Evolutionary conservation across 1,139 yeast species (phyloP).

Genomic region (Yamadazyma atmosphaerica): DNA sequence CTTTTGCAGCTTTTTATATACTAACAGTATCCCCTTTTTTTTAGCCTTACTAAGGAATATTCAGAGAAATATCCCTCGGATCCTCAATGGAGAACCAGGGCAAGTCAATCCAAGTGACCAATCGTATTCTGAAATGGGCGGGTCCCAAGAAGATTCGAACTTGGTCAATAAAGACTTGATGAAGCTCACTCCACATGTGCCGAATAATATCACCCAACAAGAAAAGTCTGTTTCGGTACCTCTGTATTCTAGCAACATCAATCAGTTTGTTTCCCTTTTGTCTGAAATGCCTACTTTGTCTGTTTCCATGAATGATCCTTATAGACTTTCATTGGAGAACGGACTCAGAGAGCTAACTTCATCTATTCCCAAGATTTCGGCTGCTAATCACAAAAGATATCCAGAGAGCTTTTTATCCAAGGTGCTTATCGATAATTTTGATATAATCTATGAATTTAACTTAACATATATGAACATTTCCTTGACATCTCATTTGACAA

Average conservation of each 20-base stretch:
- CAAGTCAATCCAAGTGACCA: slow-evolving; percentile 21
- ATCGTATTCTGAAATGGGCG: slow-evolving; percentile 30
- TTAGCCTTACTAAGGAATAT: slow-evolving; percentile 15
- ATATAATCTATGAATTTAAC: slow-evolving; percentile 28
- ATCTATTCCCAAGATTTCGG: slow-evolving; percentile 10
- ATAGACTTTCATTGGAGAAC: slow-evolving; percentile 4
- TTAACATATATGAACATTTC: slow-evolving; percentile 40
- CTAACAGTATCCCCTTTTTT: slow-evolving; percentile 1
- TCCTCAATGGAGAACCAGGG: slow-evolving; percentile 1
- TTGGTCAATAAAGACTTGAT: slow-evolving; percentile 32
- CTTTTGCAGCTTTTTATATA: slow-evolving; percentile 1
- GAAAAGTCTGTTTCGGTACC: slow-evolving; percentile 1
- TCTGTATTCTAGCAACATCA: slow-evolving; percentile 8
- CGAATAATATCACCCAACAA: slow-evolving; percentile 14
- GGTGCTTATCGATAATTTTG: slow-evolving; percentile 42
- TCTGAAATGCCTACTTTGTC: neutral
- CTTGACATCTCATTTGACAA: slow-evolving; percentile 39
- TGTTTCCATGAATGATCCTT: neutral
- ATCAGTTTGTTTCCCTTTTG: slow-evolving; percentile 5
- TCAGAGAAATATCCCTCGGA: slow-evolving; percentile 16
- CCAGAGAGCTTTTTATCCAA: slow-evolving; percentile 41
- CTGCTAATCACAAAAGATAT: slow-evolving; percentile 16
- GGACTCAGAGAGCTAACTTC: slow-evolving; percentile 6
- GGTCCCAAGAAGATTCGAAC: slow-evolving; percentile 9
- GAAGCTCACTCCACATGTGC: slow-evolving; percentile 32